Evolutionary conservation across 2,329 filamentous ascomycete species (phyloP), one percentile per base, ranked within the genome.

Genomic region (Canariomyces notabilis): DNA sequence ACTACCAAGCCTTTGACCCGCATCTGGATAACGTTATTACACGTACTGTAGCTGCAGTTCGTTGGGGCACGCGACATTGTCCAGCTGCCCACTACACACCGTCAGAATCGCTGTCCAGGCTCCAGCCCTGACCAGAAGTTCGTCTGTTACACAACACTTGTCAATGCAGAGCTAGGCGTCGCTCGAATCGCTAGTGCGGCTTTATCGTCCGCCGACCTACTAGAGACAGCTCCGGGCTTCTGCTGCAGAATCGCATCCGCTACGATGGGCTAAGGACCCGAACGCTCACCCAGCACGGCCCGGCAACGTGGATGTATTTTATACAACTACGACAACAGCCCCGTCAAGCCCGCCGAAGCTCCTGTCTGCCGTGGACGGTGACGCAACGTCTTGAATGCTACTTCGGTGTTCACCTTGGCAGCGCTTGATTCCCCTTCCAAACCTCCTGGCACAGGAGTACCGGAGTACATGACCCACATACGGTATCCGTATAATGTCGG

Each of bases 401-500:
- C 29, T 29, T 12, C 4, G 19, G 18, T 12, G 15, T 35, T 35
- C 16, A 15, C 23, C 18, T 22, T 9, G 4, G 32, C 23, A 16
- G 16, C 12, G 19, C 22, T 46, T 35, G 39, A 36, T 37, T 39
- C 32, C 38, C 16, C 14, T 22, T 29, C 32, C 34, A 21, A 21
- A 31, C 15, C n/a, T 38, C 15, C 31, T 15, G 23, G 18, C 31
- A 37, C 37, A 41, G 26, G 40, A 44, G 36, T 29, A 16, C 23
- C 33, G 22, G 15, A n/a, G n/a, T n/a, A n/a, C n/a, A n/a, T n/a
- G n/a, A n/a, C n/a, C n/a, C n/a, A n/a, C n/a, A n/a, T n/a, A n/a
- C n/a, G n/a, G n/a, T n/a, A n/a, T n/a, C n/a, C 44, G 31, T 38
- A 46, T 33, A 19, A 32, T 33, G 19, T 36, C 42, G 57, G 67